Evolutionary conservation across 805 yeast species (phyloP), one percentile per base, ranked within the genome.

Genomic region (Spathaspora girioi): DNA sequence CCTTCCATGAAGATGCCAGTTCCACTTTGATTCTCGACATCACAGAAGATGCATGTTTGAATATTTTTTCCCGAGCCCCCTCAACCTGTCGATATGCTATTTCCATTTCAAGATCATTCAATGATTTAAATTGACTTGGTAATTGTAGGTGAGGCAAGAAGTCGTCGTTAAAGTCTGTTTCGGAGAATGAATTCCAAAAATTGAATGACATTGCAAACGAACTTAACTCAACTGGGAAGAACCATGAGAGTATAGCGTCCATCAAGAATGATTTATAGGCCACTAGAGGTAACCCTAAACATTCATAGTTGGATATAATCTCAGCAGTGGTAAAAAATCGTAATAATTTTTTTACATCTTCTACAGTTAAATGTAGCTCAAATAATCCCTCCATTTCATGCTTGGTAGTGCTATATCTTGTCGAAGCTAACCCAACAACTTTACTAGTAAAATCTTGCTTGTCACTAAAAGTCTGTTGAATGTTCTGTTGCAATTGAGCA

Each of bases 21-120:
- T 60, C 56, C 2, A 61, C 58, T 15, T 53, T 45, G 4, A 66
- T 35, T 47, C 69, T 46, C 1, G 55, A 44, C 26, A 68, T 49
- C 5, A 52, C 32, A 12, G 17, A 17, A 3, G 26, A 38, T 17
- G 46, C 35, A 18, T 29, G 32, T 3, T 27, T 42, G n/a, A 15
- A 38, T 14, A 46, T 29, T 27, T 44, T 42, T 12, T 6, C 18
- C 32, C 23, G 32, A 6, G 50, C 48, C 9, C 11, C 5, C 2
- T 42, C 40, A 10, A 26, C 6, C 17, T 49, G 18, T 20, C 38
- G 40, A 19, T 10, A 32, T 12, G 43, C 15, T 9, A 46, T 46
- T 8, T 20, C 38, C 3, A n/a, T 14, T 42, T 35, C 47, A 18
- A 46, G 23, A 5, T 46, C 49, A 7, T 10, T 15, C 8, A 2